These are phyloP conservation scores for Pseudogymnoascus sp. DNA, from an alignment of 2,329 filamentous ascomycete genomes.

Conservation along the genomic window DNA sequence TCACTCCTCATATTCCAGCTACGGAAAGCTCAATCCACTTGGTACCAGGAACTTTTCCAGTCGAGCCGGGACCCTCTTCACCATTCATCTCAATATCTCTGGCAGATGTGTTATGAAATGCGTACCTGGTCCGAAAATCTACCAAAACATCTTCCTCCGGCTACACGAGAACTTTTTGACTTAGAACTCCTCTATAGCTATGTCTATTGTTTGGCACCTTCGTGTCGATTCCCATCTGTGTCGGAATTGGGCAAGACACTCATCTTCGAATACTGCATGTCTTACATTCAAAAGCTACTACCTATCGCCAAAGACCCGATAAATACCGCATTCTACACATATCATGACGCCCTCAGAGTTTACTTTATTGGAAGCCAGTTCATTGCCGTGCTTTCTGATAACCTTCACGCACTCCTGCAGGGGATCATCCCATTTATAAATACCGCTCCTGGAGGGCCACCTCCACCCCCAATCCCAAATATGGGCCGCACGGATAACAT, in stretches of 20 bases:
- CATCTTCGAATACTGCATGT: conserved; percentile 78
- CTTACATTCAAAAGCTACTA: conserved; percentile 71
- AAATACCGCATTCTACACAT: conserved; percentile 67
- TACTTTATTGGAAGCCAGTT: conserved; percentile 67
- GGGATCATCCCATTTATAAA: conserved; percentile 24
- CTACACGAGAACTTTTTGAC: conserved; percentile 71
- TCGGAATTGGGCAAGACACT: conserved; percentile 70
- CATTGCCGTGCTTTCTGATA: conserved; percentile 51
- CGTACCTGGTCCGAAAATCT: conserved; percentile 75
- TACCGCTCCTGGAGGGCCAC: conserved; percentile 34
- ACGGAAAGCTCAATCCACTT: conserved; percentile 76
- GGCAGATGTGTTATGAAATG: conserved; percentile 70
- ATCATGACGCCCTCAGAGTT: conserved; percentile 77
- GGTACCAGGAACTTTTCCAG: conserved; percentile 85
- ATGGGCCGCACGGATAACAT: conserved; percentile 42
- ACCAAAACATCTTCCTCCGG: conserved; percentile 54
- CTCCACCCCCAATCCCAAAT: conserved; percentile 41
- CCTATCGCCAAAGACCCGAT: conserved; percentile 54
- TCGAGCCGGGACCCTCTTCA: conserved; percentile 61
- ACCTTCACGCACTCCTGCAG: conserved; percentile 49
- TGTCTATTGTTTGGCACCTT: conserved; percentile 80
- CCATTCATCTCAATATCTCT: conserved; percentile 64
- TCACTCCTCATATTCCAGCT: conserved; percentile 75
- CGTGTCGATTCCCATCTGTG: conserved; percentile 62
- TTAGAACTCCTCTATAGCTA: conserved; percentile 87